Base-by-base conservation (phyloP, 2,329 filamentous ascomycete genomes). In the Coniochaeta sp. region DNA sequence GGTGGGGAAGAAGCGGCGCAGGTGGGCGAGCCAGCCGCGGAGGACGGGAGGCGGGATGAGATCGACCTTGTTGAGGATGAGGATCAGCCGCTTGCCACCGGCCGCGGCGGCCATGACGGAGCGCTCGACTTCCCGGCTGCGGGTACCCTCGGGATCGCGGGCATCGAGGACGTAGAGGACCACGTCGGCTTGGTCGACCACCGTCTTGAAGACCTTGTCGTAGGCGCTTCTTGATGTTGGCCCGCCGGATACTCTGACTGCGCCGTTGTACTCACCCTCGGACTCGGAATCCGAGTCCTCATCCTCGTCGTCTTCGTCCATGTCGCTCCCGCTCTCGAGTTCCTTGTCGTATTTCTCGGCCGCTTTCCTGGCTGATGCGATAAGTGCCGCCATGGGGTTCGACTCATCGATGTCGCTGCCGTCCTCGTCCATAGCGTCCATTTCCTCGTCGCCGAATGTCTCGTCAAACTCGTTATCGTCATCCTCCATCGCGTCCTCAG, bases 1-100 rank as follows among this genome's bases (percentile, higher is more conserved):
- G 6, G 91, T 95, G 27, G 91, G 91, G 77, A 96, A 96, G 67
- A 87, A 95, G 59, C 89, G 83, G 55, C 90, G 86, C 56, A 96
- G 81, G 69, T 96, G 84, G 53, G 80, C 70, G 58, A 96, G 82
- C 91, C 91, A 96, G 62, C 79, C 83, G 66, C 89, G 89, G 42
- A 96, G 82, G 12, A 92, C 87, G 46, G 84, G 78, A 20, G 89
- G 83, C 3, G 91, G 91, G 45, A 96, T 81, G 52, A 96, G 79
- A 67, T 96, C 91, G 66, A 95, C 91, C 81, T 96, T 96, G 84
- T 96, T 96, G 59, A 96, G 77, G 53, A 96, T 82, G 53, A 96
- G 82, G 54, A 96, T 95, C 53, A 96, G 78, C 50, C 91, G 82
- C 76, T 96, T 96, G 58, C 85, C 86, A 51, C 87, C 88, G 26